Evolutionary conservation across 2,329 filamentous ascomycete genomes (phyloP).

Genomic region (Beauveria asiatica): DNA sequence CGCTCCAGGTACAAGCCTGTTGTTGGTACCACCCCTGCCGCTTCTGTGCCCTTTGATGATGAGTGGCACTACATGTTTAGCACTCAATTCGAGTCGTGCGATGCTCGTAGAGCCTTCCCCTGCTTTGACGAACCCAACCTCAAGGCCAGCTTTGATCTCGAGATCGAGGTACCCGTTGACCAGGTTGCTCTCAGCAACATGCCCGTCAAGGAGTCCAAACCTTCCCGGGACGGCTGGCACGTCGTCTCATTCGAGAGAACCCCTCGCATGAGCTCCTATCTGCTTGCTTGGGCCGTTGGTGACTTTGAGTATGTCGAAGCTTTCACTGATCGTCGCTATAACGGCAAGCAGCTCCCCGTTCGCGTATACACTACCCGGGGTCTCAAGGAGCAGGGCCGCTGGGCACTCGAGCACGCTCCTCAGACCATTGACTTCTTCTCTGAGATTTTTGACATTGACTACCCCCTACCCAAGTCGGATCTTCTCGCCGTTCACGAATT

Average conservation of each 20-base stretch:
- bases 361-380: conserved; percentile 93
- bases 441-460: conserved; percentile 86
- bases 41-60: conserved; percentile 68
- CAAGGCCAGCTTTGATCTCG: conserved; percentile 91
- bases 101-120: conserved; percentile 89
- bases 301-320: conserved; percentile 97
- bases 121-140: conserved; percentile 98
- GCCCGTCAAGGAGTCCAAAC: conserved; percentile 67
- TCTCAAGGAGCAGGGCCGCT: conserved; percentile 85
- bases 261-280: conserved; percentile 85
- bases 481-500: conserved; percentile 90
- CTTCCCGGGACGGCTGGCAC: conserved; percentile 56
- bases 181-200: conserved; percentile 92
- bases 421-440: conserved; percentile 96
- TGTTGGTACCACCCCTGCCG: conserved; percentile 48
- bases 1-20: conserved; percentile 86
- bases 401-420: conserved; percentile 83
- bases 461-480: conserved; percentile 87
- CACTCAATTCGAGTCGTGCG: conserved; percentile 95
- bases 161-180: conserved; percentile 83
- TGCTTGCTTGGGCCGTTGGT: conserved; percentile 88
- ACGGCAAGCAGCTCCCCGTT: conserved; percentile 83
- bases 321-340: conserved; percentile 81
- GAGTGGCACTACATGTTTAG: conserved; percentile 71
- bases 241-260: conserved; percentile 72